These are phyloP conservation scores for Skeletonema grethae DNA, from an alignment of 108 stramenopile genomes.

Conservation along the genomic window DNA sequence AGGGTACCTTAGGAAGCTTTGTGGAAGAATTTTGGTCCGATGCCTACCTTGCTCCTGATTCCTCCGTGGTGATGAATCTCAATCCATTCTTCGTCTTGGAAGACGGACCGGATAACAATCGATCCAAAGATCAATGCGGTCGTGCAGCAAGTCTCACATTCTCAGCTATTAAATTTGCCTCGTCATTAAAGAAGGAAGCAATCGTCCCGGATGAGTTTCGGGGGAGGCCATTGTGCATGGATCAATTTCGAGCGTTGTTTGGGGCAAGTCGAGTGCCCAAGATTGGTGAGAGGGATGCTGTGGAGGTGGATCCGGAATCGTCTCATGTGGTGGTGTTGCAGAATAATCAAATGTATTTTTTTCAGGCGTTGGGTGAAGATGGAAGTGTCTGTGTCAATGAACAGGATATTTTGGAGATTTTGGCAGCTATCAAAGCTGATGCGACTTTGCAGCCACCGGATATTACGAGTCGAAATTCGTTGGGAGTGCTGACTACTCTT, in stretches of 20 bases:
- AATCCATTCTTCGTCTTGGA: slow-evolving; percentile 90
- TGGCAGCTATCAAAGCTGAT: slow-evolving; percentile 69
- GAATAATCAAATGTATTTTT: slow-evolving; percentile 77
- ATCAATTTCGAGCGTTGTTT: slow-evolving; percentile 69
- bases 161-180: slow-evolving; percentile 72
- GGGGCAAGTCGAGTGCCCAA: slow-evolving; percentile 66
- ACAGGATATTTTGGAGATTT: slow-evolving; percentile 73
- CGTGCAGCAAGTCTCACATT: slow-evolving; percentile 79
- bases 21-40: slow-evolving; percentile 92
- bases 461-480: slow-evolving; percentile 44
- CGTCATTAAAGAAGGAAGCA: slow-evolving; percentile 61
- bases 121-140: slow-evolving; percentile 61
- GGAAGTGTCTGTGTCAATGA: slow-evolving; percentile 79
- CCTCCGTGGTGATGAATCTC: slow-evolving; percentile 79
- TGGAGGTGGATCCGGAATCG: slow-evolving; percentile 60
- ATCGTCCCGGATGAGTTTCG: slow-evolving; percentile 71
- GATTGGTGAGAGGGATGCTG: slow-evolving; percentile 52
- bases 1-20: slow-evolving; percentile 66
- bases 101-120: slow-evolving; percentile 83
- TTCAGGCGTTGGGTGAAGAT: slow-evolving; percentile 74
- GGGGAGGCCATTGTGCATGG: slow-evolving; percentile 82
- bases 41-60: slow-evolving; percentile 83
- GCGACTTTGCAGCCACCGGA: slow-evolving; percentile 40
- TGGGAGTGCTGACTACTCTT: slow-evolving; percentile 84
- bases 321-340: slow-evolving; percentile 78